These are phyloP conservation scores for Neurospora intermedia DNA, from an alignment of 495 filamentous ascomycete species.

Conservation along the genomic window DNA sequence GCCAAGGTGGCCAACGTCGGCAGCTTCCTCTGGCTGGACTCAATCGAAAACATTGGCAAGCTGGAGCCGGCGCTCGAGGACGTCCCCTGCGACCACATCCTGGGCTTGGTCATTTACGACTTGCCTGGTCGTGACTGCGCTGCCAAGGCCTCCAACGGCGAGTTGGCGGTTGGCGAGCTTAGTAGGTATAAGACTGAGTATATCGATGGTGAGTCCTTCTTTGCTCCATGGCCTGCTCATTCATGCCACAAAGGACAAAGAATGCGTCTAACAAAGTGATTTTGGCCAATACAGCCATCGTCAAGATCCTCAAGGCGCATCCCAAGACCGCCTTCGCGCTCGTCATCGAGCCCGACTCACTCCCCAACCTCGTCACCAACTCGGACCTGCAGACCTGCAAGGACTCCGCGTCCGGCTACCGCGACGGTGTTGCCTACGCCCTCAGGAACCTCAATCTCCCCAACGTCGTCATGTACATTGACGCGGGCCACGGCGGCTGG, in stretches of 20 bases:
- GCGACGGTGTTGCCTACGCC: slow-evolving; percentile 62
- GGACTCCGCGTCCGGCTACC: slow-evolving; percentile 51
- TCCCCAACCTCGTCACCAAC: slow-evolving; percentile 77
- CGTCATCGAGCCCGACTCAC: slow-evolving; percentile 64
- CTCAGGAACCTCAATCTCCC: slow-evolving; percentile 58
- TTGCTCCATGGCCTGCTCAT: no score
- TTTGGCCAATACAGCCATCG: slow-evolving; percentile 35
- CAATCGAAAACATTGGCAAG: slow-evolving; percentile 47
- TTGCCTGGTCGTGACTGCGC: slow-evolving; percentile 70
- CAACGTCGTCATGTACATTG: slow-evolving; percentile 77
- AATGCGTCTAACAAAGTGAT: no score
- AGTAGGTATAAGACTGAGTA: slow-evolving; percentile 56
- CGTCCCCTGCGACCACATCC: slow-evolving; percentile 44
- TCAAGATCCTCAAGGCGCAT: slow-evolving; percentile 41
- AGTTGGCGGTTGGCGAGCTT: slow-evolving; percentile 55
- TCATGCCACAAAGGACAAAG: no score
- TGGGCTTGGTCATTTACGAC: slow-evolving; percentile 66
- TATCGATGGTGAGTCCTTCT: slow-evolving; percentile 45
- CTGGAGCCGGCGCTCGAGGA: slow-evolving; percentile 46
- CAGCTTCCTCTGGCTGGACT: slow-evolving; percentile 61
- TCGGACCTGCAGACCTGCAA: slow-evolving; percentile 50
- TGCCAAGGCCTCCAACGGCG: slow-evolving; percentile 66
- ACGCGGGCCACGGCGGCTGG: slow-evolving; percentile 76
- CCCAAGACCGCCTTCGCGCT: slow-evolving; percentile 44
- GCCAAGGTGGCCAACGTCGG: slow-evolving; percentile 51